These are phyloP conservation scores for Mallotus japonicus DNA, from an alignment of 441 rosid genomes.

Conservation along the genomic window DNA sequence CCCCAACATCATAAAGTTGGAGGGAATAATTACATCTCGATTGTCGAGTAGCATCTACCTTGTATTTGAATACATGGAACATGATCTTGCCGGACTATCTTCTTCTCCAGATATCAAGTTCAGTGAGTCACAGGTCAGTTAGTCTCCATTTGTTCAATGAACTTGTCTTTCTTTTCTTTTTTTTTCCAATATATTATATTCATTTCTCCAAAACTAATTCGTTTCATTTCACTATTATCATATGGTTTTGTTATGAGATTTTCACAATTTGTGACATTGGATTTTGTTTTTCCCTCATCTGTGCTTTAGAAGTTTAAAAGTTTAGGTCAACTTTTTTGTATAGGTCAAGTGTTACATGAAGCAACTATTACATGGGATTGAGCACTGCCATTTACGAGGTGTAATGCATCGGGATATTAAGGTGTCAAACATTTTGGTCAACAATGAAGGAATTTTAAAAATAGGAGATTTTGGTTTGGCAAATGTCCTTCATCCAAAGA, in stretches of 20 bases:
- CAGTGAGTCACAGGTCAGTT: conserved; percentile 64
- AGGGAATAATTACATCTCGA: conserved; percentile 79
- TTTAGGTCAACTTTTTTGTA: conserved; percentile 21
- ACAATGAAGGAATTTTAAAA: conserved; percentile 72
- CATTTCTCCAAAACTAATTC: neutral
- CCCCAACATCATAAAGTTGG: conserved; percentile 78
- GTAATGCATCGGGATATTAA: conserved; percentile 86
- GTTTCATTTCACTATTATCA: neutral
- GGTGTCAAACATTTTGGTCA: conserved; percentile 76
- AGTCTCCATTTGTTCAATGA: neutral
- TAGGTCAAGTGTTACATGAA: conserved; percentile 87
- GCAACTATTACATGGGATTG: conserved; percentile 75
- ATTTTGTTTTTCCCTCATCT: neutral
- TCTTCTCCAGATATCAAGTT: conserved; percentile 61
- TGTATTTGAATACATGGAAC: conserved; percentile 95
- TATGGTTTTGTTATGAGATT: neutral
- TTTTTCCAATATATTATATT: neutral
- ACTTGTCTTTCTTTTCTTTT: neutral
- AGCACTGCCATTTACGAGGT: conserved; percentile 81
- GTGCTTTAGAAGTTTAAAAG: conserved; percentile 4
- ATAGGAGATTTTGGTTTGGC: conserved; percentile 89
- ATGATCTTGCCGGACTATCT: conserved; percentile 80
- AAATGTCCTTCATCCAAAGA: conserved; percentile 48
- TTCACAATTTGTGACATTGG: neutral
- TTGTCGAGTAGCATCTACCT: conserved; percentile 69